Evolutionary conservation across 73 alveolate genomes (phyloP).

Genomic region (Symbiodinium pilosum): DNA sequence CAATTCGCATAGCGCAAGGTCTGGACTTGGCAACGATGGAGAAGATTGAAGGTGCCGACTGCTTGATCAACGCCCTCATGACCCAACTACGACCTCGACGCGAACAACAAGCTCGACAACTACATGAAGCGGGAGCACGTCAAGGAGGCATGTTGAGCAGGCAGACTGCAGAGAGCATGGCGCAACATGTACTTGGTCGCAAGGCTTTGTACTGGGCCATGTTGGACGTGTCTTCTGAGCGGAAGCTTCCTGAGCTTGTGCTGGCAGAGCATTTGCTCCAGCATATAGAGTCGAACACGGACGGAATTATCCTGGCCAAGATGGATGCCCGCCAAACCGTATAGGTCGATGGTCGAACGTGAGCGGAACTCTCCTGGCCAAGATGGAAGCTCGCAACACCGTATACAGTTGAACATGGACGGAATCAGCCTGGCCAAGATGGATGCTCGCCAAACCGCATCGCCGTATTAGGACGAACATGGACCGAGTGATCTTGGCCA

Average conservation of each 20-base stretch:
- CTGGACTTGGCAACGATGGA: background rate
- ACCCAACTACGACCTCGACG: background rate
- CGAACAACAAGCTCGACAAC: slow-evolving; percentile 14
- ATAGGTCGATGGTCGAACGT: no score
- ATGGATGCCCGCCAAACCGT: no score
- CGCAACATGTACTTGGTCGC: background rate
- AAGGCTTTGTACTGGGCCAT: background rate
- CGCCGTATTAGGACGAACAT: no score
- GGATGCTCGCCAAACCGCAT: no score
- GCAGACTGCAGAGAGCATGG: background rate
- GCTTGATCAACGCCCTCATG: background rate
- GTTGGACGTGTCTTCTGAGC: background rate
- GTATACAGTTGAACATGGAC: no score
- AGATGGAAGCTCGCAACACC: no score
- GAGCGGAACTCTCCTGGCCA: no score
- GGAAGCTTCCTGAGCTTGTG: background rate
- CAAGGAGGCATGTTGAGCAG: slow-evolving; percentile 2
- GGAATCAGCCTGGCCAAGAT: no score
- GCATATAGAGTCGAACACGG: no score
- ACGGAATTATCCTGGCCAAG: no score
- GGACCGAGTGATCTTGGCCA: no score
- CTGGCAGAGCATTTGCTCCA: no score
- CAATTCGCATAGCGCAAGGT: background rate
- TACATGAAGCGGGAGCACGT: background rate
- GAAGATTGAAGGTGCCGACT: background rate